Base-by-base conservation (phyloP, 2,329 filamentous ascomycete genomes). In the Fusarium citri region DNA sequence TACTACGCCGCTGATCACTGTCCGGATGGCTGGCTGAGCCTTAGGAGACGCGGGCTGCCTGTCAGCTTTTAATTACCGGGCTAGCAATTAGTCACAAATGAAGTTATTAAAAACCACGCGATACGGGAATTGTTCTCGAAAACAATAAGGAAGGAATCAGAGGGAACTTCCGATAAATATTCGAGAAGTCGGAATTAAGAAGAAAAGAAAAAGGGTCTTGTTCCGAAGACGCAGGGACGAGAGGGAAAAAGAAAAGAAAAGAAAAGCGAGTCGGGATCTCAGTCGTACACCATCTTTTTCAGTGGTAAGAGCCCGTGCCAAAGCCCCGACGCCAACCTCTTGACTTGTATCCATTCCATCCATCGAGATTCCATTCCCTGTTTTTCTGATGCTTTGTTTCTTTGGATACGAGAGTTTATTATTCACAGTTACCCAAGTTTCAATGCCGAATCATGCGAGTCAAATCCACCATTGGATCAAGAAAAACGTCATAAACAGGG, bases 331-430 rank as follows among this genome's bases (percentile, higher is more conserved):
- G 20, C 55, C 28, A 31, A 30, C 51, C 41, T 40, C n/a, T 40
- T 20, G 30, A 40, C 49, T 22, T 22, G n/a, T 28, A 41, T 30
- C 41, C 64, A 66, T 66, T 66, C 64, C 64, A 66, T 16, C 15
- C n/a, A 66, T 66, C 43, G 55, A 55, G 62, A 66, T 61, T 26
- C 15, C 31, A 42, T 50, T 49, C 45, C 55, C 26, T 65, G 22
- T 25, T 42, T 53, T 53, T 31, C 8, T 31, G 34, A n/a, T 37
- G 34, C 16, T 16, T 20, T 51, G 18, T n/a, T 34, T 40, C 25
- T 18, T 22, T 6, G 49, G 31, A 53, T 53, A 6, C 25, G 18
- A 64, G 58, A 30, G 28, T 55, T 43, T 37, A n/a, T 37, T 37
- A 37, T 37, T 37, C 18, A 26, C 42, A 48, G 11, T 8, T 22